These are phyloP conservation scores for Forsythia suspensa DNA, from an alignment of 257 asterid genomes.

Conservation along the genomic window DNA sequence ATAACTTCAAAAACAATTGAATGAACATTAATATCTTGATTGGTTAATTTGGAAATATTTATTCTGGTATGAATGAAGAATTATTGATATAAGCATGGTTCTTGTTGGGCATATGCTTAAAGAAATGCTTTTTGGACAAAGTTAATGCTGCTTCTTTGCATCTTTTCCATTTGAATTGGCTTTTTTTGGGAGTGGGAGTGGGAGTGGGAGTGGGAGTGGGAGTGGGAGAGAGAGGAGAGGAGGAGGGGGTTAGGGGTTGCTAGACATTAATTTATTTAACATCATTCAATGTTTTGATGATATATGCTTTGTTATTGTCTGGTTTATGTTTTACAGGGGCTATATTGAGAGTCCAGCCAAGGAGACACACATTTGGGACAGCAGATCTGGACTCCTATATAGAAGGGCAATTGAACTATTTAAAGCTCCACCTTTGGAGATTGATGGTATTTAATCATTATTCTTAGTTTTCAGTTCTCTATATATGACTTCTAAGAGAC, in stretches of 20 bases:
- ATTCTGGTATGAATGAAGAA: not conserved
- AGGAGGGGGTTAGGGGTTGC: too few species aligned
- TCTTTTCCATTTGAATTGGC: not conserved
- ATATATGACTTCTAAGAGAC: not conserved
- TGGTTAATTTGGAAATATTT: not conserved
- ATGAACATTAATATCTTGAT: not conserved
- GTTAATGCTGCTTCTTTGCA: not conserved
- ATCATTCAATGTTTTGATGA: not conserved
- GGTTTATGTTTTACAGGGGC: too few species aligned
- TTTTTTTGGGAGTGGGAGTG: not conserved
- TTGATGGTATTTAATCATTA: constrained; percentile 40
- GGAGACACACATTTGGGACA: too few species aligned
- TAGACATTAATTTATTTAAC: not conserved
- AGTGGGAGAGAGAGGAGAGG: too few species aligned
- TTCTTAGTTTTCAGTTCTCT: not conserved
- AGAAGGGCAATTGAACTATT: constrained; percentile 76
- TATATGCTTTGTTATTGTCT: too few species aligned
- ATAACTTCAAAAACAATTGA: not conserved
- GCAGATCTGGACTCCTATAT: too few species aligned
- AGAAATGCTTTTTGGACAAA: not conserved
- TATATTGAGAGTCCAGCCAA: too few species aligned
- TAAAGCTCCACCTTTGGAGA: constrained; percentile 72
- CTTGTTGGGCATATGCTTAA: not conserved
- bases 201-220: too few species aligned
- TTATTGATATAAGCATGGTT: not conserved